Evolutionary conservation across 2,329 filamentous ascomycete genomes (phyloP), one percentile per base, ranked within the genome.

Genomic region (Lachnellula hyalina): DNA sequence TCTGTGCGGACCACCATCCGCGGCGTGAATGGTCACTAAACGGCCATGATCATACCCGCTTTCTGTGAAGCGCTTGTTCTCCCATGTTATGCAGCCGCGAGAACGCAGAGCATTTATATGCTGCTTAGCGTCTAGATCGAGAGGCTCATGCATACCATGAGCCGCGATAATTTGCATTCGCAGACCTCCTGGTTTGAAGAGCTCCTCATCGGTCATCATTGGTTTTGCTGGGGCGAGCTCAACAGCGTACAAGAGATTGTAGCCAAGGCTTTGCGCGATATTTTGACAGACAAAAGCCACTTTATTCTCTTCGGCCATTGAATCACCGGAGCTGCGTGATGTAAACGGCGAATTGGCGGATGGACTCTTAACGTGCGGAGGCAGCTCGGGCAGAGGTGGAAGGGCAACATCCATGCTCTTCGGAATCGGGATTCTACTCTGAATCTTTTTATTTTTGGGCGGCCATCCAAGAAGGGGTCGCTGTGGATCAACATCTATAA

Each of bases 181-280:
- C 35, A 68, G 47, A 3, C 57, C 61, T 46, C 58, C 55, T 21
- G 52, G 35, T n/a, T 36, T 35, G 8, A 56, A 28, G 40, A 63
- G 54, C 49, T 61, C 60, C 19, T 63, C 47, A 9, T 62, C 55
- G 36, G 63, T 54, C 50, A 61, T 59, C 9, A 56, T 45, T 7
- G 57, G 41, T 51, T 55, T 47, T 51, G 51, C 14, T 49, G 56
- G 56, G 40, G 47, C 46, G 15, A 62, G 32, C 35, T 61, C 55
- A n/a, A 59, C 59, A 25, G 54, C 61, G 48, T 70, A 70, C 12
- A 68, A 56, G 38, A 68, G 60, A 56, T 69, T 66, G 47, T 66
- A 69, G 21, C 62, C 60, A 11, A 68, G 53, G 6, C 47, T 62
- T 25, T 62, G 59, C 14, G 65, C 65, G 46, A 62, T 61, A 23